phyloP scores from a whole-genome alignment of 139 green algal genomes.

The Trebouxia sp. region DNA sequence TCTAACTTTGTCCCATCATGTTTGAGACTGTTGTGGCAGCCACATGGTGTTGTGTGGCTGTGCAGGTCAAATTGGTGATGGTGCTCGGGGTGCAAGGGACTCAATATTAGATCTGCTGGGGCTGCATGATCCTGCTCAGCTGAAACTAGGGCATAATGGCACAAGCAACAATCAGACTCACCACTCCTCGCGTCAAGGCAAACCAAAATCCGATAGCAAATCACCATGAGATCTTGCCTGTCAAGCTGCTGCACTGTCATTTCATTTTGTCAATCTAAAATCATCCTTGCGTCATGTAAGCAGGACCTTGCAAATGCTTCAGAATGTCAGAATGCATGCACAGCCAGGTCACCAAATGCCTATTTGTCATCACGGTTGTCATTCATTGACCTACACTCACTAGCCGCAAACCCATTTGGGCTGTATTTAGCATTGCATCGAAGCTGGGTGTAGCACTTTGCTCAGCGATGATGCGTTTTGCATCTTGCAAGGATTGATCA shows the following conservation, averaged over 20 bases:
- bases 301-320: no score
- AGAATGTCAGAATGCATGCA: no score
- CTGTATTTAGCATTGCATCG: not conserved
- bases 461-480: not conserved
- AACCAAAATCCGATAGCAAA: no score
- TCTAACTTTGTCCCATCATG: no score
- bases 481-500: not conserved
- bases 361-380: not conserved
- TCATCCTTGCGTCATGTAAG: no score
- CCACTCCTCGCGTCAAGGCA: no score
- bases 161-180: no score
- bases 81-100: slow-evolving; percentile 27
- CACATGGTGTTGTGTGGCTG: not conserved
- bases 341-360: not conserved
- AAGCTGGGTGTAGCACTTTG: not conserved
- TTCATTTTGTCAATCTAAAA: no score
- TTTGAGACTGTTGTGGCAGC: no score
- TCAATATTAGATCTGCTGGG: slow-evolving; percentile 40
- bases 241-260: no score
- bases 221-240: no score
- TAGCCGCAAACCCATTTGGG: not conserved
- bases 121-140: slow-evolving; percentile 31
- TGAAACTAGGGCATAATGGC: not conserved
- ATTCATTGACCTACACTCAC: not conserved
- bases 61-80: slow-evolving; percentile 27